Conservation (phyloP, 208 protist genomes). For the Trypanosoma caninum region DNA sequence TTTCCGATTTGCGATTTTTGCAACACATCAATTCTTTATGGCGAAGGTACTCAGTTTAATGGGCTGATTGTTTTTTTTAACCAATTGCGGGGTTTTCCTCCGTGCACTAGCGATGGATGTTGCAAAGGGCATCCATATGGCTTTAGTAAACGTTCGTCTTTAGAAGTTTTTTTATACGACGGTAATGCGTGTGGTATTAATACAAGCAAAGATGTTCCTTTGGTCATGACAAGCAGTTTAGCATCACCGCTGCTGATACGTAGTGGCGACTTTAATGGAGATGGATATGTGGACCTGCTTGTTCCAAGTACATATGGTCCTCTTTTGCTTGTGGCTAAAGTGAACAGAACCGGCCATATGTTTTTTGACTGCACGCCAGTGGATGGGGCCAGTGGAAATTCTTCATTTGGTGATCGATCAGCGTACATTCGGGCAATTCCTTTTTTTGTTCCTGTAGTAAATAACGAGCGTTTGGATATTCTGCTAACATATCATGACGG, state of each 20-base stretch:
- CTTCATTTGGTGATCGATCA: neutral
- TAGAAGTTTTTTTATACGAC: constrained; percentile 8
- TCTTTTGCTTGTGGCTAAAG: constrained; percentile 35
- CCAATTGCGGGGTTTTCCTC: neutral
- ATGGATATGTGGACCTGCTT: constrained; percentile 52
- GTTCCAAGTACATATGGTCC: constrained; percentile 61
- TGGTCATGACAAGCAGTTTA: constrained; percentile 14
- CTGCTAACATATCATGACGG: constrained; percentile 27
- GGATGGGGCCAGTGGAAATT: neutral
- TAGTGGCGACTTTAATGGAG: constrained; percentile 52
- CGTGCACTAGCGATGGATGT: constrained; percentile 10
- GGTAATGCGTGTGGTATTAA: constrained; percentile 7
- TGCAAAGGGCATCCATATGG: constrained; percentile 19
- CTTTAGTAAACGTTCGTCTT: constrained; percentile 8
- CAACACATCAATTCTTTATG: neutral
- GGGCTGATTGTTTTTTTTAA: constrained; percentile 15
- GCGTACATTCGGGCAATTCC: constrained; percentile 23
- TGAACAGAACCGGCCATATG: neutral
- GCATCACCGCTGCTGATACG: constrained; percentile 47
- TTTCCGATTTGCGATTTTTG: constrained; percentile 29
- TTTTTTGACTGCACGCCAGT: constrained; percentile 22
- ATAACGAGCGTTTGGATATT: constrained; percentile 38
- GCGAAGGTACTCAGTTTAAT: constrained; percentile 12
- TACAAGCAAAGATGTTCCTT: neutral
- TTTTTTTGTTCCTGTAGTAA: constrained; percentile 41